Evolutionary conservation across 148 eudicot genomes (phyloP), one percentile per base, ranked within the genome.

Genomic region (Fagopyrum tataricum): DNA sequence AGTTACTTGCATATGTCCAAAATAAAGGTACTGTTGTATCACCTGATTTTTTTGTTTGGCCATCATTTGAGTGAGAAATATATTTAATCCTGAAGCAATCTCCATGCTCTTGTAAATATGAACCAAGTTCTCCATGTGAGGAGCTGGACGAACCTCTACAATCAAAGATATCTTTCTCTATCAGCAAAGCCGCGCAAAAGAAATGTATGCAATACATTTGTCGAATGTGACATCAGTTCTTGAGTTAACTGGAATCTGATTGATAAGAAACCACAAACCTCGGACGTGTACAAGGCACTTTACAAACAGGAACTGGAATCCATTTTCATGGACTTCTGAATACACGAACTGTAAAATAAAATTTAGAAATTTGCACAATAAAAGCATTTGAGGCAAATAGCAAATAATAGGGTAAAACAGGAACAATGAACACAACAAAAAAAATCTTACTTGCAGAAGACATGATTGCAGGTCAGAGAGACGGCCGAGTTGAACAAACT

Each of bases 51-150:
- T 77, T 82, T 56, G 52, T 62, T 59, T 83, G 59, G 5, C 84
- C 74, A 67, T 43, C 82, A 77, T 74, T 77, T 92, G 99, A 78
- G 86, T 80, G 58, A 82, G 82, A 79, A 86, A 84, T 42, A 88
- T 85, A 76, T 81, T 83, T 74, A 84, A 71, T 74, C 99, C 93
- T 31, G 88, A 84, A 41, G 84, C 86, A 79, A 77, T 78, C 81
- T 95, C 96, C 99, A 95, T 95, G 85, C 83, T 81, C 81, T 90
- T 95, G 87, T 92, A 95, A 78, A 95, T 88, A 70, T 73, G 85
- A 59, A 92, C 99, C 72, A 95, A 79, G 75, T 80, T 95, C 73
- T 95, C 97, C 99, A 95, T 95, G 75, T 95, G 99, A 49, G 96
- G 99, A 78, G 97, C 94, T 47, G 94, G 96, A 4, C 97, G 91